Conservation (phyloP, 345 rosid genomes). For the Angophora floribunda region DNA sequence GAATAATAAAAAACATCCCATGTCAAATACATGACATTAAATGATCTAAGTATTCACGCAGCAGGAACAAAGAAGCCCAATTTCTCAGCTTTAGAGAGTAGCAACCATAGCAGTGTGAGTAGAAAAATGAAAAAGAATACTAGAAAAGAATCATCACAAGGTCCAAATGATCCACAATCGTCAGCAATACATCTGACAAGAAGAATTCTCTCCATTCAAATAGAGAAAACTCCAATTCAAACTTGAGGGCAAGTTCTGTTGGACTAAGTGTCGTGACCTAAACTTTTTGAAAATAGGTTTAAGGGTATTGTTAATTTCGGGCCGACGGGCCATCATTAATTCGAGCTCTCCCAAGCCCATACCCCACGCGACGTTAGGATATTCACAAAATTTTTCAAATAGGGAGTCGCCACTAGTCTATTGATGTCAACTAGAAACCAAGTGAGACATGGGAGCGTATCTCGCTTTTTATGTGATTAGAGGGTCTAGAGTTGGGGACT, state of each 20-base stretch:
- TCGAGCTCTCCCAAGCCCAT: too few species aligned
- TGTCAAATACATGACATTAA: background rate
- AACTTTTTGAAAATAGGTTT: too few species aligned
- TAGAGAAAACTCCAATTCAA: background rate
- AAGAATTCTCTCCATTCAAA: background rate
- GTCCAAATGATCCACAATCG: background rate
- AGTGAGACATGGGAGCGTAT: too few species aligned
- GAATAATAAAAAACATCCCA: background rate
- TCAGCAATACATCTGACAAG: background rate
- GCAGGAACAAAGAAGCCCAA: background rate
- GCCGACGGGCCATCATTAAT: too few species aligned
- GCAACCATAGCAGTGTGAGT: background rate
- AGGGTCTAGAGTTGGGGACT: too few species aligned
- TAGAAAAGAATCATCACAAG: background rate
- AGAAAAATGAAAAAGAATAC: background rate
- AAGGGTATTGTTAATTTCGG: too few species aligned
- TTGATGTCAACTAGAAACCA: too few species aligned
- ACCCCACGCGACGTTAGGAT: too few species aligned
- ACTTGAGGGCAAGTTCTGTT: background rate
- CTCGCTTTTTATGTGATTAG: too few species aligned
- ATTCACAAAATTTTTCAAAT: too few species aligned
- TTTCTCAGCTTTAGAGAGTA: background rate
- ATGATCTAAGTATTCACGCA: background rate
- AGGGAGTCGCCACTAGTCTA: too few species aligned
- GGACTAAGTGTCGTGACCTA: slow-evolving; percentile 3